Base-by-base conservation (phyloP, 2,329 filamentous ascomycete genomes). In the Fusarium verticillioides region DNA sequence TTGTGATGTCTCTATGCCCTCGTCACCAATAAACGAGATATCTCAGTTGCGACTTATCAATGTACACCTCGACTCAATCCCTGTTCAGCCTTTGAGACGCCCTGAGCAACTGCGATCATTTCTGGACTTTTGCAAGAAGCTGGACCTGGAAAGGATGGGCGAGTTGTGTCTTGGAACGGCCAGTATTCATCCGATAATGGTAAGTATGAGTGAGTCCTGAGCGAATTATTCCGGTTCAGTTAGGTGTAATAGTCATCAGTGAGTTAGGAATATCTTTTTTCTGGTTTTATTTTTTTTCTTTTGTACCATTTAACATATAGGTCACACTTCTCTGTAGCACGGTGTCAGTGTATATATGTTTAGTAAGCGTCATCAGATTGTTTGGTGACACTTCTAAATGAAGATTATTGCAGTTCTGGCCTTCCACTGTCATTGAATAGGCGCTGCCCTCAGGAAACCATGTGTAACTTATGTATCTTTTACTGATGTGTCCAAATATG, bases 11-110 rank as follows among this genome's bases (percentile, higher is more conserved):
- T 61, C 79, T 18, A 32, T 79, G 15, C 66, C 65, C 16, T 63
- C 69, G 7, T 37, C n/a, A 16, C 40, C 26, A 23, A 36, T 37
- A 44, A 58, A 70, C 28, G 39, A 49, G 30, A 49, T 49, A 49
- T 57, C 43, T 30, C 70, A 50, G 72, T 36, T 56, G 80, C 79
- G 79, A 12, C 76, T 84, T n/a, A 60, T 81, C 60, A 84, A 84
- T 37, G 81, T 84, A 18, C 82, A 84, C 59, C 75, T 84, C 13
- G 82, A 84, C 66, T 83, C 80, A 2, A 77, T 81, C 9, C 61
- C 75, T 0, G 66, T 79, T 26, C 43, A 71, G 10, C 78, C 78
- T 6, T 81, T 77, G n/a, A 67, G 58, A 9, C 78, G 82, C 9
- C 80, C 78, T 1, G 60, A 63, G 2, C 82, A 83, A 60, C 43